phyloP scores from a whole-genome alignment of 331 rosid species.

The Ulmus americana region DNA sequence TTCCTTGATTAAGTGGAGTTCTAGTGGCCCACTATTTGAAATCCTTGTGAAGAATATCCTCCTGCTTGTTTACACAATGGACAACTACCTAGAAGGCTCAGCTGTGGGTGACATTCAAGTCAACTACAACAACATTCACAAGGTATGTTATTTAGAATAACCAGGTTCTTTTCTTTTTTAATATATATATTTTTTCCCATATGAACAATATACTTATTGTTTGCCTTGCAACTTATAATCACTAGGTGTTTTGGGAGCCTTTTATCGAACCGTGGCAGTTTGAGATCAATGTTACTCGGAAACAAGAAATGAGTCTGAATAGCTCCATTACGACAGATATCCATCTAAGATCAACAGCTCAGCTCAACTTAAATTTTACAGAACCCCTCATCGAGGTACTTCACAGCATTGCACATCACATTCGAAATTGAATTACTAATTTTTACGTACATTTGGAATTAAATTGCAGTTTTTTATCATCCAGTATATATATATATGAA shows the following conservation, averaged over 20 bases:
- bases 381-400: constrained; percentile 83
- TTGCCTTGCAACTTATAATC: constrained; percentile 18
- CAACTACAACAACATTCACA: constrained; percentile 76
- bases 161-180: neutral
- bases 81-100: constrained; percentile 47
- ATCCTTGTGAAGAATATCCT: constrained; percentile 53
- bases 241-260: constrained; percentile 90
- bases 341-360: constrained; percentile 46
- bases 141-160: constrained; percentile 39
- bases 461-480: too few species aligned
- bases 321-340: constrained; percentile 58
- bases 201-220: constrained; percentile 24
- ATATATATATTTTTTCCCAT: neutral
- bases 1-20: constrained; percentile 61
- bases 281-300: constrained; percentile 45
- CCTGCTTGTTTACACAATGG: constrained; percentile 37
- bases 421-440: neutral
- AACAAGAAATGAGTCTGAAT: constrained; percentile 57
- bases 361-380: constrained; percentile 72
- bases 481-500: too few species aligned
- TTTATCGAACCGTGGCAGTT: constrained; percentile 91
- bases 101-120: constrained; percentile 51
- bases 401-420: constrained; percentile 9
- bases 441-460: too few species aligned
- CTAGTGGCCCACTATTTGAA: constrained; percentile 76